These are phyloP conservation scores for Yamadazyma sp. DNA, from an alignment of 1,139 yeast genomes.

Conservation along the genomic window DNA sequence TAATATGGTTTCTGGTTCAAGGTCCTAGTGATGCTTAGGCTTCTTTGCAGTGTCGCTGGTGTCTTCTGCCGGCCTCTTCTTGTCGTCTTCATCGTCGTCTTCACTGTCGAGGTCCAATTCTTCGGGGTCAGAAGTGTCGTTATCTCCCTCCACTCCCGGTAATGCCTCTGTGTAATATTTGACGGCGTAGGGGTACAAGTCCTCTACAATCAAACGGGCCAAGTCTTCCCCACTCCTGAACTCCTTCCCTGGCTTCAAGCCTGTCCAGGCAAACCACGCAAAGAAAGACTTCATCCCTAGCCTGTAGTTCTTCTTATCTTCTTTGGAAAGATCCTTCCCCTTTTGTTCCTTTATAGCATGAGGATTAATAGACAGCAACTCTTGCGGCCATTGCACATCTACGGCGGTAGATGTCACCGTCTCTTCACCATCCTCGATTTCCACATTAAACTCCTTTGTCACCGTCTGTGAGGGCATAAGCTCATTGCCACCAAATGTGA, in stretches of 20 bases:
- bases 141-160: constrained; percentile 52
- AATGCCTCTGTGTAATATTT: constrained; percentile 72
- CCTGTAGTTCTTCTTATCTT: constrained; percentile 62
- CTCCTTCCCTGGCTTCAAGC: constrained; percentile 69
- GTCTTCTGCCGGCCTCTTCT: background rate
- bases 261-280: constrained; percentile 78
- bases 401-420: constrained; percentile 50
- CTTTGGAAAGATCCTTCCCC: constrained; percentile 36
- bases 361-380: constrained; percentile 56
- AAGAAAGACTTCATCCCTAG: constrained; percentile 73
- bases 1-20: too few species aligned
- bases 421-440: constrained; percentile 52
- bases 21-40: background rate
- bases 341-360: constrained; percentile 33
- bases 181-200: constrained; percentile 69
- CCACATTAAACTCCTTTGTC: constrained; percentile 50
- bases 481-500: constrained; percentile 44
- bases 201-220: constrained; percentile 62
- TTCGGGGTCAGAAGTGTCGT: constrained; percentile 54
- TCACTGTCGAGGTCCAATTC: constrained; percentile 56
- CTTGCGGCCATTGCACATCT: constrained; percentile 59
- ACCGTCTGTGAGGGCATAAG: constrained; percentile 52
- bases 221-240: constrained; percentile 71
- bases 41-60: background rate
- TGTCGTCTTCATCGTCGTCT: constrained; percentile 14